phyloP scores from a whole-genome alignment of 2,329 filamentous ascomycete species.

The Trichoderma endophyticum region DNA sequence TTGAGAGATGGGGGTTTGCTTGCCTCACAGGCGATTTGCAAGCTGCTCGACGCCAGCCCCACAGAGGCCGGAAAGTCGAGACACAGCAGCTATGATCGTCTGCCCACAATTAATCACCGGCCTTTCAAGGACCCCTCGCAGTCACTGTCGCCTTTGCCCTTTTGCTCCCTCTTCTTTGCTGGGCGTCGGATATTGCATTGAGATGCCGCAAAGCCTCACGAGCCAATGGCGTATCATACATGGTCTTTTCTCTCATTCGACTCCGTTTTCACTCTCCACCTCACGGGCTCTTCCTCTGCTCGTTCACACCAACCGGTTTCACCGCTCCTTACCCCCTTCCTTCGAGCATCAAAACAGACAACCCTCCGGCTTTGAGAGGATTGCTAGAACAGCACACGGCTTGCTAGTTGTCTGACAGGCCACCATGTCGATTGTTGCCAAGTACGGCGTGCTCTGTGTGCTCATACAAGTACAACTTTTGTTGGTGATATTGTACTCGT shows the following conservation, averaged over 20 bases:
- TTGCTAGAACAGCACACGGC: neutral
- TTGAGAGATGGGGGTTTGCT: neutral
- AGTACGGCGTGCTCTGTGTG: neutral
- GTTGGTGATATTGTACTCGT: neutral
- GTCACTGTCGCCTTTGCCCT: neutral
- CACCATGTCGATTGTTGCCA: slow-evolving; percentile 8
- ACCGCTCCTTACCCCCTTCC: slow-evolving; percentile 17
- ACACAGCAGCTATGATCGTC: slow-evolving; percentile 1
- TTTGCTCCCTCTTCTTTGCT: neutral
- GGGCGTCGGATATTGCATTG: slow-evolving; percentile 8
- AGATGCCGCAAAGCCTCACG: neutral
- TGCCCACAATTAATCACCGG: neutral
- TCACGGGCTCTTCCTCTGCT: neutral
- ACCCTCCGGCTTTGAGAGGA: neutral
- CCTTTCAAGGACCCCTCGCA: neutral
- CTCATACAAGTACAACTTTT: neutral
- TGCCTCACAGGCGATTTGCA: slow-evolving; percentile 9
- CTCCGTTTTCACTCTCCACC: neutral
- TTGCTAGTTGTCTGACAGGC: neutral
- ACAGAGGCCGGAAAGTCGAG: neutral
- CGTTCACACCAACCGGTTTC: slow-evolving; percentile 4
- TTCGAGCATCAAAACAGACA: neutral
- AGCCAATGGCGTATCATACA: slow-evolving; percentile 3
- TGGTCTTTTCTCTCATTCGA: neutral
- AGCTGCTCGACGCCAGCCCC: slow-evolving; percentile 3